A percentile compares a stretch with the other conserved stretches of the same genome.
These are phyloP conservation scores for Aspergillus indologenus DNA, from an alignment of 495 filamentous ascomycete genomes.

Conservation along the genomic window DNA sequence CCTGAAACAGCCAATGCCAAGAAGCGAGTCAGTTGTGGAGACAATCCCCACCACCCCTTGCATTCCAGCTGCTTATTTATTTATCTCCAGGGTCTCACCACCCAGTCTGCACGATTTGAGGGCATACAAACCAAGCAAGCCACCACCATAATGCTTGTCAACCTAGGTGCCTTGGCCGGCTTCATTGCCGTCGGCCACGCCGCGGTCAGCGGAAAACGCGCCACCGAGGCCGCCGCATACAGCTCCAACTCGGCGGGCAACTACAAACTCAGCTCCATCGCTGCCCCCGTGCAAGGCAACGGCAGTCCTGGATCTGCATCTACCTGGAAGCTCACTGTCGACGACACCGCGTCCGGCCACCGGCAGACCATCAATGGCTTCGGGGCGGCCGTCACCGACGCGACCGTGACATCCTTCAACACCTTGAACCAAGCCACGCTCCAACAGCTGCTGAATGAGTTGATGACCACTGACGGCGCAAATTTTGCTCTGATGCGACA, in stretches of 20 bases:
- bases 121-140: no score
- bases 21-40: background rate
- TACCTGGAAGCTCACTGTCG: slow-evolving; percentile 48
- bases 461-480: slow-evolving; percentile 47
- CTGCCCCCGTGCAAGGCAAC: slow-evolving; percentile 40
- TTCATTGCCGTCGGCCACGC: background rate
- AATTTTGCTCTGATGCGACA: slow-evolving; percentile 52
- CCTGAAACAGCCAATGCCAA: background rate
- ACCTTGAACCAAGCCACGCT: slow-evolving; percentile 35
- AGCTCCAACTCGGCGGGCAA: slow-evolving; percentile 45
- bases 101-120: background rate
- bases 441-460: slow-evolving; percentile 41
- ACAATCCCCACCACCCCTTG: background rate
- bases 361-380: slow-evolving; percentile 53
- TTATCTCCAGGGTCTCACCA: background rate
- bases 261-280: slow-evolving; percentile 40
- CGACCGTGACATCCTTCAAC: slow-evolving; percentile 52
- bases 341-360: slow-evolving; percentile 45
- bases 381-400: slow-evolving; percentile 54
- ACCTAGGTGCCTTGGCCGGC: background rate
- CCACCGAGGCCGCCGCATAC: slow-evolving; percentile 33
- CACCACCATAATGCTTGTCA: background rate
- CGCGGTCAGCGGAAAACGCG: slow-evolving; percentile 15
- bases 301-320: slow-evolving; percentile 40
- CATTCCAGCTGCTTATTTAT: background rate